These are phyloP conservation scores for Pneumocystis carinii DNA, from an alignment of 1,139 yeast species.

Conservation along the genomic window DNA sequence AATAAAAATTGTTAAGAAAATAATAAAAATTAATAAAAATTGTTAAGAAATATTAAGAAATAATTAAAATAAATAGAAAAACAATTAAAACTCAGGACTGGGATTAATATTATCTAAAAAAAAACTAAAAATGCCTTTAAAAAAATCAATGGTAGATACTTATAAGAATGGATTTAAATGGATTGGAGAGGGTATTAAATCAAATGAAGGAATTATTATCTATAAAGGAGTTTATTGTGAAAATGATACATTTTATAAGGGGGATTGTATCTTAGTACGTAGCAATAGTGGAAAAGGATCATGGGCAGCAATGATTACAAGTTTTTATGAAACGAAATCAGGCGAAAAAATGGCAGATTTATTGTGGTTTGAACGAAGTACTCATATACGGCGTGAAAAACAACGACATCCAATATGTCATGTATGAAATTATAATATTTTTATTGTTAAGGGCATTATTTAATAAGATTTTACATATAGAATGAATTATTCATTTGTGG, in stretches of 20 bases:
- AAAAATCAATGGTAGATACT: too few relatives aligned
- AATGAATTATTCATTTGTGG: not conserved
- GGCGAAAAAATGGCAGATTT: not conserved
- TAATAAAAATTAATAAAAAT: too few relatives aligned
- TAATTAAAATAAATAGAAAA: not conserved
- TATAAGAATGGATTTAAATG: not conserved
- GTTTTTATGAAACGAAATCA: not conserved
- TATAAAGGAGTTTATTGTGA: not conserved
- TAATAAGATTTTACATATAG: not conserved
- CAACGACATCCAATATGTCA: not conserved
- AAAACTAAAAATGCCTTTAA: not conserved
- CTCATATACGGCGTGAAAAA: not conserved
- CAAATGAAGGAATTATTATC: not conserved
- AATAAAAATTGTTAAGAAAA: too few relatives aligned
- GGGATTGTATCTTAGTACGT: not conserved
- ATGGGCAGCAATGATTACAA: not conserved
- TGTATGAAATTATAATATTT: not conserved
- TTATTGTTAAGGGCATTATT: not conserved
- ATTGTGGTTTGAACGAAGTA: not conserved
- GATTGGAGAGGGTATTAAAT: not conserved
- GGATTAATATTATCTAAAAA: not conserved
- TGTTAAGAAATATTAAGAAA: too few relatives aligned
- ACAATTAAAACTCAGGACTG: not conserved
- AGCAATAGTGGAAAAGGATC: not conserved
- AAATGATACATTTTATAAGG: not conserved